Conservation (phyloP, 2,329 filamentous ascomycete species). For the Epichloe sylvatica region DNA sequence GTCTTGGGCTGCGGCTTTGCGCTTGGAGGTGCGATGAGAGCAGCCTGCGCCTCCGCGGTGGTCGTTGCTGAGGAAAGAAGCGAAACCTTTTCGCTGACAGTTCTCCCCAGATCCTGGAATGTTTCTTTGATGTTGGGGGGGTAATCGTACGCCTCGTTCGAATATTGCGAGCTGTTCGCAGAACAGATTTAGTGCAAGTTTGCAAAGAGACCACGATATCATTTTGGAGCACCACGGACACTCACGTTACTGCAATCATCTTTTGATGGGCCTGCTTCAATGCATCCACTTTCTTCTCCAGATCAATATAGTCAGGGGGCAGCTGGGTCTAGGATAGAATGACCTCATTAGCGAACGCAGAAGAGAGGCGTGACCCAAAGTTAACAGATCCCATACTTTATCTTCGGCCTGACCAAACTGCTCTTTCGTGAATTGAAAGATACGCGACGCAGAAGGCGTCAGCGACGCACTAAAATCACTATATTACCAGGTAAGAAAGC, state of each 20-base stretch:
- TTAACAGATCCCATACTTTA: conserved; percentile 43
- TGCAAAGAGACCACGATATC: neutral
- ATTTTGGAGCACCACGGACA: conserved; percentile 12
- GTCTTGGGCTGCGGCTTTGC: conserved; percentile 98
- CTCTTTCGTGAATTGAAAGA: conserved; percentile 95
- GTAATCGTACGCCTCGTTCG: conserved; percentile 82
- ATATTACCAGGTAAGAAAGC: conserved; percentile 12
- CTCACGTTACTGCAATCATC: conserved; percentile 90
- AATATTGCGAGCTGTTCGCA: conserved; percentile 65
- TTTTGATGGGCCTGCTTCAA: conserved; percentile 95
- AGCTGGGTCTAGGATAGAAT: conserved; percentile 61
- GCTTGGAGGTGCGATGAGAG: conserved; percentile 74
- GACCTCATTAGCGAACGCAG: conserved; percentile 6
- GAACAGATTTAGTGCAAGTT: neutral
- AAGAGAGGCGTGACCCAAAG: neutral
- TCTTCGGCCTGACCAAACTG: conserved; percentile 90
- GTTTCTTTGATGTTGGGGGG: conserved; percentile 98
- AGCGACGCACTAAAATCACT: conserved; percentile 62
- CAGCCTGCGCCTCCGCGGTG: conserved; percentile 85
- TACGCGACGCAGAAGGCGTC: conserved; percentile 84
- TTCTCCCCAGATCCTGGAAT: conserved; percentile 89
- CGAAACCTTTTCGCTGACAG: conserved; percentile 85
- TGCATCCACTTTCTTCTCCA: conserved; percentile 97
- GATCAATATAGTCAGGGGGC: conserved; percentile 91
- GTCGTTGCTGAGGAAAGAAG: conserved; percentile 77